Percentiles rank a stretch among this genome's conserved stretches.
Conservation (phyloP, 208 protist species). For the Leishmania turanica region DNA sequence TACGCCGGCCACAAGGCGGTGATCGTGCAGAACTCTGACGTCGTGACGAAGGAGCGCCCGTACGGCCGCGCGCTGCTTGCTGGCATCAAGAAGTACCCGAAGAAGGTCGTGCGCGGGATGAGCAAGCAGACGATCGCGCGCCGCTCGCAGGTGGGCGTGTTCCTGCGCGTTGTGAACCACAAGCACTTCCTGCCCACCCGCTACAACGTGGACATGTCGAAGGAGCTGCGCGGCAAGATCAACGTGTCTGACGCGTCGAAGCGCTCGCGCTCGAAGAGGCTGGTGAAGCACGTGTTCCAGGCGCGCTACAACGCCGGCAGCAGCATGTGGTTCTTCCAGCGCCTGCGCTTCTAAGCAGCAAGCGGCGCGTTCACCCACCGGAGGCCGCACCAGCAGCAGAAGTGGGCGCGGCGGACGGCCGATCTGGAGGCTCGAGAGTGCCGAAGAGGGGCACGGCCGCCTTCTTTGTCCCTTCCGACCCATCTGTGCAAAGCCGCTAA, state of each 20-base stretch:
- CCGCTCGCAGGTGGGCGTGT: constrained; percentile 94
- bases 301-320: constrained; percentile 96
- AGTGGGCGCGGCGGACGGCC: neutral
- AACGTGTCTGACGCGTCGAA: constrained; percentile 90
- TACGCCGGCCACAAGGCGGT: constrained; percentile 98
- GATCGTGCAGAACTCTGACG: constrained; percentile 96
- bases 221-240: constrained; percentile 92
- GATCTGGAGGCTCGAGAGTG: neutral
- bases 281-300: constrained; percentile 94
- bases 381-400: too few relatives aligned
- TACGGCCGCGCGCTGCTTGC: constrained; percentile 96
- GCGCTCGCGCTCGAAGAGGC: constrained; percentile 83
- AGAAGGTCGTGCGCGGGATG: constrained; percentile 95
- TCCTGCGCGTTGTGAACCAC: constrained; percentile 98
- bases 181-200: constrained; percentile 98
- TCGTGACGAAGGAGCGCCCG: constrained; percentile 90
- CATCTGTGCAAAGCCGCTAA: neutral
- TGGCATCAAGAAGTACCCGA: constrained; percentile 96
- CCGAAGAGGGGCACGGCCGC: neutral
- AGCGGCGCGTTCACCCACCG: too few relatives aligned
- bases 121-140: constrained; percentile 92
- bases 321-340: constrained; percentile 99
- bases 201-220: constrained; percentile 94
- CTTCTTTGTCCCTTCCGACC: neutral
- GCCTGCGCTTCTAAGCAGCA: constrained; percentile 98